Base-by-base conservation (phyloP, 2,329 filamentous ascomycete genomes). In the Aspergillus sp. region DNA sequence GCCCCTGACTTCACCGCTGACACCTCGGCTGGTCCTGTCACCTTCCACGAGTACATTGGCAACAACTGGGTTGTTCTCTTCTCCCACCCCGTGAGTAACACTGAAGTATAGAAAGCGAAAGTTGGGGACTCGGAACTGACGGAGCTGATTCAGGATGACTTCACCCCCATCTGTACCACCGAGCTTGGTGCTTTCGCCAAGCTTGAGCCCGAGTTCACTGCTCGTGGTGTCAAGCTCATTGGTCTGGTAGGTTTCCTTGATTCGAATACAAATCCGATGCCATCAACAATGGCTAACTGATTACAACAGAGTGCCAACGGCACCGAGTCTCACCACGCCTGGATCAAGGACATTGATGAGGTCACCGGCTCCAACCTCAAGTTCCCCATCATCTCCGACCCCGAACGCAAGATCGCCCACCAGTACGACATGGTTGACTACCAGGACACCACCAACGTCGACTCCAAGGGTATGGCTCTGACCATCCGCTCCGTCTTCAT, bases 401-500 rank as follows among this genome's bases (percentile, higher is more conserved):
- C 88, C 72, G 76, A 87, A 67, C 82, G 87, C 69, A 80, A 88
- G 72, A 78, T 90, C 49, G 84, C 87, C 50, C 83, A 81, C 61
- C 72, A 80, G 52, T 90, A 90, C 69, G 87, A 90, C 74, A 90
- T 90, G 86, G 77, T 90, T 64, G 86, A 90, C 73, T 80, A 88
- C 73, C 85, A 90, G 70, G 86, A 90, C 68, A 80, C 83, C 60
- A 88, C 84, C 74, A 90, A 90, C 72, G 84, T 90, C 46, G 86
- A 89, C 68, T 69, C 79, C 61, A 88, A 89, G 79, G 85, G 58
- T 57, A 86, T 91, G 58, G 89, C 90, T 47, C 93, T 95, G 72
- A 95, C 90, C 59, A 95, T 96, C 73, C 88, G 90, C 62, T 89
- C 87, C 57, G 90, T 96, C 65, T 96, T 94, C 78, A 78, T 95